Evolutionary conservation across 805 yeast genomes (phyloP).

Genomic region (Helenozyma baotianmanensis): DNA sequence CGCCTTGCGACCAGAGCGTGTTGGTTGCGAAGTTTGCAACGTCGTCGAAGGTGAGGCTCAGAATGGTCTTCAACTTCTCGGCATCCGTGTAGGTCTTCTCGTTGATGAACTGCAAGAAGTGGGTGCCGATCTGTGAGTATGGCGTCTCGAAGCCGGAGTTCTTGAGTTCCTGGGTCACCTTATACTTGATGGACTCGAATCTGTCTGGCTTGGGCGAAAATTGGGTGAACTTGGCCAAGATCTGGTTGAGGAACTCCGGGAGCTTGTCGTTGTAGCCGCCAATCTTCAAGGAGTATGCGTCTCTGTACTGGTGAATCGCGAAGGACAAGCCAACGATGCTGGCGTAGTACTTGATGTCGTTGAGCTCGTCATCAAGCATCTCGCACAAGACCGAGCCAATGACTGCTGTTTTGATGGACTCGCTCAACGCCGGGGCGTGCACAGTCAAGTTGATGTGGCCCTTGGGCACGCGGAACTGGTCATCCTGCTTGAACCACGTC

Average conservation of each 20-base stretch:
- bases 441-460: slow-evolving; percentile 64
- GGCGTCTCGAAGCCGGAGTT: slow-evolving; percentile 75
- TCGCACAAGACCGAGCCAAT: slow-evolving; percentile 62
- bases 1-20: slow-evolving; percentile 47
- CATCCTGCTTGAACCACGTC: slow-evolving; percentile 89
- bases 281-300: slow-evolving; percentile 61
- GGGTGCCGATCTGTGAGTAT: slow-evolving; percentile 67
- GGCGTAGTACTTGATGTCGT: slow-evolving; percentile 79
- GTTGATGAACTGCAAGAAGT: slow-evolving; percentile 59
- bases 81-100: slow-evolving; percentile 64
- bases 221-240: slow-evolving; percentile 48
- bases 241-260: slow-evolving; percentile 53
- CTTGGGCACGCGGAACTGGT: slow-evolving; percentile 83
- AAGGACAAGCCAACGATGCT: slow-evolving; percentile 71
- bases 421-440: slow-evolving; percentile 58
- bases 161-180: slow-evolving; percentile 53
- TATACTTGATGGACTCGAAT: slow-evolving; percentile 65
- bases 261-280: slow-evolving; percentile 85
- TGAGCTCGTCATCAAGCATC: slow-evolving; percentile 68
- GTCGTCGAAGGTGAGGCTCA: slow-evolving; percentile 43
- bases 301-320: slow-evolving; percentile 54
- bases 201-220: slow-evolving; percentile 53
- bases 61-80: slow-evolving; percentile 52
- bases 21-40: slow-evolving; percentile 45
- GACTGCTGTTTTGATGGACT: slow-evolving; percentile 55